Percentiles rank a stretch among this genome's conserved stretches.
phyloP scores from a whole-genome alignment of 1,139 yeast species.

The Candida glucosophila region DNA sequence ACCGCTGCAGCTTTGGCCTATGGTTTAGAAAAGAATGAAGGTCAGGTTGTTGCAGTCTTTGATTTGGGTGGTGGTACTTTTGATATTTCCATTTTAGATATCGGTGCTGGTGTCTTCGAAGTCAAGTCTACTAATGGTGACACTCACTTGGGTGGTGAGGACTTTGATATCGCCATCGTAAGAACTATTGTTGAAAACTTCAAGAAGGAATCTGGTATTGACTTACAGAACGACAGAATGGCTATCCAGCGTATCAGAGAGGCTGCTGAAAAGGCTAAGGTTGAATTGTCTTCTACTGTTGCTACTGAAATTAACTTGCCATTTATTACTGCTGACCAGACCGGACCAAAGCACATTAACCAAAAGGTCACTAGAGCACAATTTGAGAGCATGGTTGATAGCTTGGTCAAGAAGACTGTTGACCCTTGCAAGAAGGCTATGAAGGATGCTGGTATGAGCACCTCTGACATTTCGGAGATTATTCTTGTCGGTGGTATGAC shows the following conservation, averaged over 20 bases:
- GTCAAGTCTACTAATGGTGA: constrained; percentile 87
- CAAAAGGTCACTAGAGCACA: constrained; percentile 88
- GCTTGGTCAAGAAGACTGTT: constrained; percentile 83
- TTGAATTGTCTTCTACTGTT: constrained; percentile 90
- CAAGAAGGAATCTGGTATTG: constrained; percentile 88
- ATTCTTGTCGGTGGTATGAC: constrained; percentile 99
- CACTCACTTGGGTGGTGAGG: constrained; percentile 90
- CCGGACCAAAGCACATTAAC: constrained; percentile 98
- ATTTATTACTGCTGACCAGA: constrained; percentile 90
- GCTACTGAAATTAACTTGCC: constrained; percentile 95
- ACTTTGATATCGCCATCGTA: constrained; percentile 79
- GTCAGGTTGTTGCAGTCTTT: constrained; percentile 67
- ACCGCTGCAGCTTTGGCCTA: constrained; percentile 98
- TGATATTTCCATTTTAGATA: constrained; percentile 77
- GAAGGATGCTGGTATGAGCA: constrained; percentile 85
- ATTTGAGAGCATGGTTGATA: constrained; percentile 85
- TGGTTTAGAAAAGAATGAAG: constrained; percentile 81
- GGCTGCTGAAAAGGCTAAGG: constrained; percentile 99
- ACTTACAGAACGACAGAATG: constrained; percentile 89
- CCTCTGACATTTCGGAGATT: constrained; percentile 89
- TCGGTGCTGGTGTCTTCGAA: constrained; percentile 83
- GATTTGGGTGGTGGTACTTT: constrained; percentile 90
- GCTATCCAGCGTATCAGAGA: constrained; percentile 99
- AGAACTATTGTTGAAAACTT: constrained; percentile 86
- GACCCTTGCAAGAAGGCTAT: constrained; percentile 98